Conservation (phyloP, 805 yeast species). For the Hagleromyces aurorensis region DNA sequence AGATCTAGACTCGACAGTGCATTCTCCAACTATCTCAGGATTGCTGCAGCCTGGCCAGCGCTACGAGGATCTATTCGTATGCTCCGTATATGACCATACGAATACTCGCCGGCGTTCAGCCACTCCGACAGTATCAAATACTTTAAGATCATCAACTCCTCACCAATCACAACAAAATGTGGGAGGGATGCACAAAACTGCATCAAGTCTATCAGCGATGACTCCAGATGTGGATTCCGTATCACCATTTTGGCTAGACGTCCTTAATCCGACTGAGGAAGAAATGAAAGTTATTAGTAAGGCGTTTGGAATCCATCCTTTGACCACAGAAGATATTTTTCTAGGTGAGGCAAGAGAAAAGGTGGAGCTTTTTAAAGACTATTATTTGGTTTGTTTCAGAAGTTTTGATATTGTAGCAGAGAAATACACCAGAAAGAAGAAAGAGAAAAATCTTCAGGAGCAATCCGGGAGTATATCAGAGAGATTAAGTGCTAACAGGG, state of each 20-base stretch:
- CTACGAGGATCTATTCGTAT: conserved; percentile 57
- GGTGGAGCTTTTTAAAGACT: conserved; percentile 84
- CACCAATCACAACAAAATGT: no score
- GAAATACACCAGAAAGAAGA: conserved; percentile 45
- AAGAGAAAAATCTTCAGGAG: conserved; percentile 22
- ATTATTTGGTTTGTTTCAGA: conserved; percentile 86
- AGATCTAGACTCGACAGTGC: conserved; percentile 81
- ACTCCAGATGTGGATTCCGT: conserved; percentile 32
- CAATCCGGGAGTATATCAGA: conserved; percentile 8
- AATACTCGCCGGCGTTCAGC: conserved; percentile 5
- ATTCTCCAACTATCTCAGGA: conserved; percentile 82
- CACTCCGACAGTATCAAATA: conserved; percentile 6
- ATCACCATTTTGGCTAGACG: conserved; percentile 89
- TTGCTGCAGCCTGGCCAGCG: conserved; percentile 54
- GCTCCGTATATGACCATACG: conserved; percentile 29
- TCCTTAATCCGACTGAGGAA: conserved; percentile 88
- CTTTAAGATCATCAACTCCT: conserved; percentile 8
- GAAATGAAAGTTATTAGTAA: conserved; percentile 89
- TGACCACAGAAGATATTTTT: conserved; percentile 91
- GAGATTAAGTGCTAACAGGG: conserved; percentile 9
- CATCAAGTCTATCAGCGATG: no score
- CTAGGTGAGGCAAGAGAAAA: conserved; percentile 92
- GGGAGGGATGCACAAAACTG: conserved; percentile 9
- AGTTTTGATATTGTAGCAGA: conserved; percentile 77
- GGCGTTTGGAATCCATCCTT: conserved; percentile 91